Evolutionary conservation across 2,329 filamentous ascomycete genomes (phyloP), one percentile per base, ranked within the genome.

Genomic region (Pochonia chlamydosporia): DNA sequence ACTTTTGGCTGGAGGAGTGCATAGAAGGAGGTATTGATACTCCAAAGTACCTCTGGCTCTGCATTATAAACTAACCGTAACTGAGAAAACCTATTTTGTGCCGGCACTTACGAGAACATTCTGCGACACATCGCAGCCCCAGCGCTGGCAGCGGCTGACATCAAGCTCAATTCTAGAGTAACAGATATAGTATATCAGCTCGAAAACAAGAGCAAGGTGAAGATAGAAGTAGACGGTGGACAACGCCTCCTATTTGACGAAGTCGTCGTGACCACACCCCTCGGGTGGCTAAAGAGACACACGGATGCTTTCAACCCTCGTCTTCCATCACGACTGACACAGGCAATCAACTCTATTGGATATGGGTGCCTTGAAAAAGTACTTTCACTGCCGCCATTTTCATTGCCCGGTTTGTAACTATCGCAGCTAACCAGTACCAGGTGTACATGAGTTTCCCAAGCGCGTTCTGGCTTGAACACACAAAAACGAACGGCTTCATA

Each of bases 1-100:
- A 81, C 66, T 87, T 89, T 61, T 89, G 85, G 84, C 61, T 90
- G 5, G 86, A 90, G 59, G 84, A 89, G 63, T 87, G 84, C 54
- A 82, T 89, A 44, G 85, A 89, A 59, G 85, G 85, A 40, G 78
- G 79, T 79, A 59, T 55, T 70, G 18, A 18, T 16, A 3, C 13
- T 9, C 21, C 30, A 14, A 24, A 33, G 21, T 3, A 16, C 10
- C 18, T 11, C 11, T 35, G 28, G 28, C 16, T 11, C 14, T 43
- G 42, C 25, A 48, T n/a, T 18, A 39, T 2, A 16, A 14, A 6
- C 24, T 36, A n/a, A 20, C 16, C 18, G 3, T 26, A 47, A 48
- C 39, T 11, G n/a, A 81, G 79, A 81, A 55, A 83, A 82, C 48
- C 62, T 82, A 11, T 81, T 82, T 52, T 79, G 78, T 49, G 73